phyloP scores from a whole-genome alignment of 192 early-diverging fungal genomes.

The Entophlyctis luteolus region DNA sequence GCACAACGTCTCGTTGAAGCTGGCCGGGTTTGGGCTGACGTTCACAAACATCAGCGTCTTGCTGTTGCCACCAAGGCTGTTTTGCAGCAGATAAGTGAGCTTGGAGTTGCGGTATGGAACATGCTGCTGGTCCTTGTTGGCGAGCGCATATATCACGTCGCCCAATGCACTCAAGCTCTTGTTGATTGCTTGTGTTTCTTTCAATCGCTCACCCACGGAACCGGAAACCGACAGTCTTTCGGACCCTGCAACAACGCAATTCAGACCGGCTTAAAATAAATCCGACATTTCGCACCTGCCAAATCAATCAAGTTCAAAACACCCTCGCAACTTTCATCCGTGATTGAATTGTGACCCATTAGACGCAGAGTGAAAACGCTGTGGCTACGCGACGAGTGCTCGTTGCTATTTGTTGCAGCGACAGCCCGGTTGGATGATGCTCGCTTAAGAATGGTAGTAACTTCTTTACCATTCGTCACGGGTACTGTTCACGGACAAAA shows the following conservation, averaged over 20 bases:
- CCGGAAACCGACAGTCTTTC: constrained; percentile 81
- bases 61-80: constrained; percentile 79
- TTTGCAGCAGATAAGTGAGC: constrained; percentile 68
- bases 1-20: constrained; percentile 80
- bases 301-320: constrained; percentile 91
- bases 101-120: constrained; percentile 95
- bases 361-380: constrained; percentile 87
- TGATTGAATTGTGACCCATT: constrained; percentile 67
- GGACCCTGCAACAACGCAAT: constrained; percentile 33
- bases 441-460: constrained; percentile 65
- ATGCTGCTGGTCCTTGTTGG: constrained; percentile 66
- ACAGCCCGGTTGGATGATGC: constrained; percentile 84
- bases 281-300: constrained; percentile 56
- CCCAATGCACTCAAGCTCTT: constrained; percentile 84
- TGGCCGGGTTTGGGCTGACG: constrained; percentile 75
- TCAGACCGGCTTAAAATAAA: background rate
- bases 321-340: constrained; percentile 68
- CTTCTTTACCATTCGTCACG: constrained; percentile 70
- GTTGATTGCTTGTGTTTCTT: constrained; percentile 96
- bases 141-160: constrained; percentile 84
- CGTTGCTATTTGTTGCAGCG: constrained; percentile 88
- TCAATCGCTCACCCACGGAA: constrained; percentile 80
- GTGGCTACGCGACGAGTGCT: constrained; percentile 89
- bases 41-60: constrained; percentile 99
- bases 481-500: constrained; percentile 38